Evolutionary conservation across 2,329 filamentous ascomycete species (phyloP).

Genomic region (Bertia moriformis): DNA sequence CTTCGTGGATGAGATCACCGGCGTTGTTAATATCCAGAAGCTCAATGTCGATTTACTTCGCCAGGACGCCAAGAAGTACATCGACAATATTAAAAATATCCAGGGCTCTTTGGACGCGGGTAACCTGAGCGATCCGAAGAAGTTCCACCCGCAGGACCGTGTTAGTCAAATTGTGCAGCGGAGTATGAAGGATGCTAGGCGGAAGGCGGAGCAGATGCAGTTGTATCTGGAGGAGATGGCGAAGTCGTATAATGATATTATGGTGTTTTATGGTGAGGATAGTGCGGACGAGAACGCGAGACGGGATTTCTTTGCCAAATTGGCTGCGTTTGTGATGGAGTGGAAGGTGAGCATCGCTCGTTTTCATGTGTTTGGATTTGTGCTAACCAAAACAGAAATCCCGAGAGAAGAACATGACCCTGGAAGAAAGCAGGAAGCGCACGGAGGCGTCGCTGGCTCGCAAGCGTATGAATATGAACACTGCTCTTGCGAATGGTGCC

Average conservation of each 20-base stretch:
- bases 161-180: conserved; percentile 83
- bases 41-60: conserved; percentile 89
- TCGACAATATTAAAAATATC: conserved; percentile 86
- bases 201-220: conserved; percentile 91
- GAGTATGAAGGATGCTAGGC: conserved; percentile 87
- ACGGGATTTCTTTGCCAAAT: conserved; percentile 86
- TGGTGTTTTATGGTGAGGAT: conserved; percentile 93
- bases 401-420: conserved; percentile 71
- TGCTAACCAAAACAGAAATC: conserved; percentile 41
- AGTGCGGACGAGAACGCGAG: conserved; percentile 80
- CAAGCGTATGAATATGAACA: conserved; percentile 54
- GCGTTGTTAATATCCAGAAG: conserved; percentile 69
- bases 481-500: conserved; percentile 20
- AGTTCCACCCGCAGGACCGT: conserved; percentile 93
- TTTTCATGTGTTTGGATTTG: background rate
- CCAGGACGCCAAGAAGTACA: conserved; percentile 76
- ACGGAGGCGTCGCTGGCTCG: conserved; percentile 89
- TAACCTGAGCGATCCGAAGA: conserved; percentile 89
- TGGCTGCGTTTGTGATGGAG: conserved; percentile 76
- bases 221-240: conserved; percentile 88
- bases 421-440: conserved; percentile 70
- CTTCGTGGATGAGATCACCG: conserved; percentile 71
- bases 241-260: conserved; percentile 83
- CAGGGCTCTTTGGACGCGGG: conserved; percentile 84
- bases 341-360: conserved; percentile 44